These are phyloP conservation scores for Cornus controversa DNA, from an alignment of 148 eudicot species.

Conservation along the genomic window DNA sequence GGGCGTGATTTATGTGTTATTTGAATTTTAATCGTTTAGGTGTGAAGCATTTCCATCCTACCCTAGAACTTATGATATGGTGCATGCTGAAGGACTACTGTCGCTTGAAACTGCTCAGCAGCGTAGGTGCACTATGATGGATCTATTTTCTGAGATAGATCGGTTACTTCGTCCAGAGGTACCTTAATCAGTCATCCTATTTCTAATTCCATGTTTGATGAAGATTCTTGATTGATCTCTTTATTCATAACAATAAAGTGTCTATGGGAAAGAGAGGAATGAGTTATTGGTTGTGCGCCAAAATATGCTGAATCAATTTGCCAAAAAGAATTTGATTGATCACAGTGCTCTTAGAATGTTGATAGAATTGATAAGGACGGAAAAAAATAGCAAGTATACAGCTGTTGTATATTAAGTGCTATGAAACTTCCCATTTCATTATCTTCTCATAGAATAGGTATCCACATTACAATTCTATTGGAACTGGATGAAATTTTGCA, in stretches of 20 bases:
- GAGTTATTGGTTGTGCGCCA: not conserved
- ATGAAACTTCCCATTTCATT: not conserved
- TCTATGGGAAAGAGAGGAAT: not conserved
- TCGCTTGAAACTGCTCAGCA: slow-evolving; percentile 60
- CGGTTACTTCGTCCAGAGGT: slow-evolving; percentile 99
- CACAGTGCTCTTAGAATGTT: not conserved
- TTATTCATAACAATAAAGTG: too few species aligned
- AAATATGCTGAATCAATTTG: too few species aligned
- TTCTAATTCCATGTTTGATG: slow-evolving; percentile 1
- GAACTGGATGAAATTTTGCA: too few species aligned
- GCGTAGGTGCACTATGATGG: slow-evolving; percentile 57
- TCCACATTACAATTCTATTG: too few species aligned
- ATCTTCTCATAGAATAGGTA: too few species aligned
- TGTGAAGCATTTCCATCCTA: slow-evolving; percentile 97
- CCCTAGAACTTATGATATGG: slow-evolving; percentile 93
- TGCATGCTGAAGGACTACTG: slow-evolving; percentile 87
- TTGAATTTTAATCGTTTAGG: slow-evolving; percentile 37
- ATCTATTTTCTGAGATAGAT: slow-evolving; percentile 85
- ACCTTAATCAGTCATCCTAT: slow-evolving; percentile 14
- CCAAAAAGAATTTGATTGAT: too few species aligned
- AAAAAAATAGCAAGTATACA: too few species aligned
- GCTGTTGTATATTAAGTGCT: not conserved
- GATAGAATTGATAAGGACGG: not conserved
- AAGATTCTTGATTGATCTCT: not conserved
- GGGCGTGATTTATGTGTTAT: not conserved